A percentile compares a stretch with the other conserved stretches of the same genome.
These are phyloP conservation scores for Yamadazyma spencermartinsiae DNA, from an alignment of 1,139 yeast genomes.

Conservation along the genomic window DNA sequence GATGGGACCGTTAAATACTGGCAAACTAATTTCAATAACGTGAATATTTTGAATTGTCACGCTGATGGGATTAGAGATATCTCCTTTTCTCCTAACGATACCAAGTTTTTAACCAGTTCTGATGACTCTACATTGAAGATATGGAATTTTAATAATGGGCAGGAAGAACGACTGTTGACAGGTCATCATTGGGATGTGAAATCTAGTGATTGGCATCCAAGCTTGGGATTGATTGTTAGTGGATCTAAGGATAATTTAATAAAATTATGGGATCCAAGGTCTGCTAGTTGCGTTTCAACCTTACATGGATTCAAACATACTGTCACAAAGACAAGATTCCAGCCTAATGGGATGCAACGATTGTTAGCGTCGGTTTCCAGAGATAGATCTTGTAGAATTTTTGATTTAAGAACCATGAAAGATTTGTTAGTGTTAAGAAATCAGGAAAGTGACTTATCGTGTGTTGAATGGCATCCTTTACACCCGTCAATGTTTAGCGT, in stretches of 20 bases:
- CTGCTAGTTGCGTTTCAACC: constrained; percentile 70
- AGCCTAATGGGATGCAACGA: constrained; percentile 65
- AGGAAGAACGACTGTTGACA: constrained; percentile 73
- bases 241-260: constrained; percentile 94
- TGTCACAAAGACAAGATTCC: constrained; percentile 80
- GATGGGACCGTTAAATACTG: constrained; percentile 90
- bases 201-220: constrained; percentile 95
- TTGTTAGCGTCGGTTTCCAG: constrained; percentile 84
- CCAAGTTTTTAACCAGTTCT: constrained; percentile 87
- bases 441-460: constrained; percentile 81
- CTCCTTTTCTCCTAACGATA: constrained; percentile 86
- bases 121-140: constrained; percentile 88
- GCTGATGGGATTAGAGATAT: constrained; percentile 80
- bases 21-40: constrained; percentile 98
- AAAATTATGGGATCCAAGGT: constrained; percentile 95
- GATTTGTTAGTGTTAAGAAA: constrained; percentile 73
- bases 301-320: constrained; percentile 93
- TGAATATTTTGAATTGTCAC: constrained; percentile 82
- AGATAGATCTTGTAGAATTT: constrained; percentile 84
- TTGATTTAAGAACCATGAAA: constrained; percentile 83
- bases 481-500: constrained; percentile 79
- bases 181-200: constrained; percentile 99
- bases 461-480: constrained; percentile 90
- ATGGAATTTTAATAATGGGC: constrained; percentile 92
- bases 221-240: constrained; percentile 76